Evolutionary conservation across 352 stramenopile genomes (phyloP).

Genomic region (Globisporangium okanoganense): DNA sequence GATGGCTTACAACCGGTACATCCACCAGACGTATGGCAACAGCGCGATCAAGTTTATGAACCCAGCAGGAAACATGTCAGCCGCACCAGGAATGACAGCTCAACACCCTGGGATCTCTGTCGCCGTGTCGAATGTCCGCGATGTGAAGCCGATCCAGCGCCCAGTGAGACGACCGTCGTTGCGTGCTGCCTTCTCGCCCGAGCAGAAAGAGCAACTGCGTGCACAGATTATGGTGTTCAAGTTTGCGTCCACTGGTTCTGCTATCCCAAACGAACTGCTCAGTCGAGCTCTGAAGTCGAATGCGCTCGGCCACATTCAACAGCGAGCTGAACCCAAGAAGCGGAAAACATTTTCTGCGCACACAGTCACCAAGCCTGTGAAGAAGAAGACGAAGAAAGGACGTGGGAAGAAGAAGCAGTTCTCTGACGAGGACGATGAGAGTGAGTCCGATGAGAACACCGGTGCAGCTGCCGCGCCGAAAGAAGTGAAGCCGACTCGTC

Average conservation of each 20-base stretch:
- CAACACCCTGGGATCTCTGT: slow-evolving; percentile 38
- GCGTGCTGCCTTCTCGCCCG: slow-evolving; percentile 64
- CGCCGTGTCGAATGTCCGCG: slow-evolving; percentile 40
- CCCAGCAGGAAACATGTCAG: slow-evolving; percentile 39
- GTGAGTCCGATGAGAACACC: slow-evolving; percentile 56
- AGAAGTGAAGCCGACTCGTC: slow-evolving; percentile 55
- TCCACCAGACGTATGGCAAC: slow-evolving; percentile 81
- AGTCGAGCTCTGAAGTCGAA: slow-evolving; percentile 66
- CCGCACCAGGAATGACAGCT: slow-evolving; percentile 10
- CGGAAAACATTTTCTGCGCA: slow-evolving; percentile 67
- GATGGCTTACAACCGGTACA: slow-evolving; percentile 84
- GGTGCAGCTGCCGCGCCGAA: slow-evolving; percentile 29
- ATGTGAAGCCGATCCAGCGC: slow-evolving; percentile 55
- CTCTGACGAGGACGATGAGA: slow-evolving; percentile 80
- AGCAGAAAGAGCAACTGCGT: slow-evolving; percentile 87
- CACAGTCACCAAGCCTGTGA: slow-evolving; percentile 51
- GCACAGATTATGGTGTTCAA: slow-evolving; percentile 92
- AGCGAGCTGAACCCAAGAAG: slow-evolving; percentile 58
- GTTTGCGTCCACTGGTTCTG: slow-evolving; percentile 75
- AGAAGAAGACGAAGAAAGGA: slow-evolving; percentile 64
- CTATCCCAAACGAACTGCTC: slow-evolving; percentile 75
- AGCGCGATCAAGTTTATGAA: slow-evolving; percentile 85
- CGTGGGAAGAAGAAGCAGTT: slow-evolving; percentile 59
- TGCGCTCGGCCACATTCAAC: slow-evolving; percentile 53
- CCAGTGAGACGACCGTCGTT: slow-evolving; percentile 32